A percentile compares a stretch with the other conserved stretches of the same genome.
These are phyloP conservation scores for Platanthera guangdongensis DNA, from an alignment of 106 monocot genomes.

Conservation along the genomic window DNA sequence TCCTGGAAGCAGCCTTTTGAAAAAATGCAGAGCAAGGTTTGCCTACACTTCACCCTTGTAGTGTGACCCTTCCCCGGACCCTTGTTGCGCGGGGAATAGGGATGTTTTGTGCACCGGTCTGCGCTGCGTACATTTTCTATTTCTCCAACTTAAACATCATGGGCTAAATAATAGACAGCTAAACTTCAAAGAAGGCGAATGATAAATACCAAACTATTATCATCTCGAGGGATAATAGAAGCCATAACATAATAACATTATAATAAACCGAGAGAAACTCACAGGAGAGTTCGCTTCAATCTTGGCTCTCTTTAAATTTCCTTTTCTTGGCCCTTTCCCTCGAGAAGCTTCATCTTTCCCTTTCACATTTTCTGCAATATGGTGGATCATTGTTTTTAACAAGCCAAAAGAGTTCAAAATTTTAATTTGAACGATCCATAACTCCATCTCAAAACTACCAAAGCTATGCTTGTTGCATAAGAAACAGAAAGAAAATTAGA, in stretches of 20 bases:
- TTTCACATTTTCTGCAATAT: neutral
- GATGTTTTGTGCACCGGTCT: too few species aligned
- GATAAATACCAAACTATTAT: too few species aligned
- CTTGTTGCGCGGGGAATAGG: too few species aligned
- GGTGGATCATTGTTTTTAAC: neutral
- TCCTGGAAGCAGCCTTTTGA: too few species aligned
- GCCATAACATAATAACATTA: neutral
- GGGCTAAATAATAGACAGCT: too few species aligned
- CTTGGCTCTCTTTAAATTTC: slow-evolving; percentile 2
- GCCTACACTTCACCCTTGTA: too few species aligned
- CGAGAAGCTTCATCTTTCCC: neutral
- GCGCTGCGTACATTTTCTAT: too few species aligned
- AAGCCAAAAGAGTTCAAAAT: neutral
- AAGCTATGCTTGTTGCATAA: neutral
- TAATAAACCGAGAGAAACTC: slow-evolving; percentile 3
- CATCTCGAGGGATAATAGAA: neutral
- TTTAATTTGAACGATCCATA: neutral
- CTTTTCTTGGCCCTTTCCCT: slow-evolving; percentile 5
- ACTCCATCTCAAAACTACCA: neutral
- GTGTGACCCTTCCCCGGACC: too few species aligned
- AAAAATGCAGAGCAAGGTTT: too few species aligned
- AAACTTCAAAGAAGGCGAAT: too few species aligned
- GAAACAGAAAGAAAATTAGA: neutral
- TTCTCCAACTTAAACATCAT: too few species aligned
- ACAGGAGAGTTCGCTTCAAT: slow-evolving; percentile 3